Evolutionary conservation across 2,329 filamentous ascomycete species (phyloP), one percentile per base, ranked within the genome.

Genomic region (Mariannaea elegans): DNA sequence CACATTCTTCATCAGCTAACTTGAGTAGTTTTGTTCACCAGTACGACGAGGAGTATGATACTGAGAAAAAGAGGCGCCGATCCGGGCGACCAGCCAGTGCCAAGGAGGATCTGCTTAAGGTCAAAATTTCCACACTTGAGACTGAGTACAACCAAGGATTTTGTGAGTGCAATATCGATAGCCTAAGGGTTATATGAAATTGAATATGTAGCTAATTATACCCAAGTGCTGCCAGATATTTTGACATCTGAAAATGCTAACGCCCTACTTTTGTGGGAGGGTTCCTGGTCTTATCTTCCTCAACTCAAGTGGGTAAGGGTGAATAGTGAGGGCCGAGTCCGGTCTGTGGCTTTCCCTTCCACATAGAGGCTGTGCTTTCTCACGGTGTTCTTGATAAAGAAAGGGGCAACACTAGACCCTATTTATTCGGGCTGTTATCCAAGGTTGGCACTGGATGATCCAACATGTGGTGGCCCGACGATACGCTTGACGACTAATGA

Each of bases 131-230:
- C 13, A 80, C 79, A 1, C 90, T 97, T 64, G 83, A 90, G 71
- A 90, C 90, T 67, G 95, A 99, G 79, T 92, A 91, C 66, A 85
- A 89, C 64, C 87, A 88, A 52, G 95, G 95, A 0, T 96, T 97
- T 72, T 90, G 91, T 92, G 66, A 68, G 86, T 80, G 23, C 6
- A 42, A 23, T 14, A 1, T 18, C n/a, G n/a, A 6, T 16, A 3
- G n/a, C 19, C 29, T 2, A 36, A 10, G 39, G 21, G 45, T 54
- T 10, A 18, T 18, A 19, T 3, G 12, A 13, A 7, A 14, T 51
- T 4, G 2, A 19, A 9, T 10, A 19, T 12, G 2, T 10, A 2
- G n/a, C 62, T 73, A 24, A 75, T 31, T 4, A n/a, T 10, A 19
- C 1, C 16, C 2, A 54, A 89, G 87, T 87, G 61, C 76, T 96